phyloP scores from a whole-genome alignment of 345 rosid genomes.

The Physaria fendleri region DNA sequence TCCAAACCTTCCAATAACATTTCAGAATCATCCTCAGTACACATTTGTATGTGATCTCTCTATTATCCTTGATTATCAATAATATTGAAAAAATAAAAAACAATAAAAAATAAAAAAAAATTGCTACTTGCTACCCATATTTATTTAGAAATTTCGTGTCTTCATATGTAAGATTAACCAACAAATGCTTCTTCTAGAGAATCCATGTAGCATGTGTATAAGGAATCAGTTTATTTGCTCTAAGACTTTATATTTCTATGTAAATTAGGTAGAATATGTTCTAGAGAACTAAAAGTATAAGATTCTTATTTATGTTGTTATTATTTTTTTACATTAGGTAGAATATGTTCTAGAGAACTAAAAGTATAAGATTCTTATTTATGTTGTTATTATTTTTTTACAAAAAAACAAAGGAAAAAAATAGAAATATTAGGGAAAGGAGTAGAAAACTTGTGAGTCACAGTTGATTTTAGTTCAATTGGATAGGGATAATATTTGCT shows the following conservation, averaged over 20 bases:
- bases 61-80: constrained; percentile 15
- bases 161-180: not conserved
- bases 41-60: not conserved
- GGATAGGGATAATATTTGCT: constrained; percentile 18
- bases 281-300: constrained; percentile 10
- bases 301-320: not conserved
- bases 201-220: too few species aligned
- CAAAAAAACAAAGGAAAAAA: not conserved
- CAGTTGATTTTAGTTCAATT: constrained; percentile 21
- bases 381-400: not conserved
- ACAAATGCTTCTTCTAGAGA: too few species aligned
- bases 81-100: not conserved
- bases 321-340: not conserved
- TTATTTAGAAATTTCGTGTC: not conserved
- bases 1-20: constrained; percentile 33
- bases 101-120: not conserved
- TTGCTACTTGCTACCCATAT: too few species aligned
- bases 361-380: constrained; percentile 3
- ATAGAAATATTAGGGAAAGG: not conserved
- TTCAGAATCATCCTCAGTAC: constrained; percentile 21
- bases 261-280: not conserved
- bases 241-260: too few species aligned
- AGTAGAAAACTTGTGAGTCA: constrained; percentile 29
- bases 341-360: constrained; percentile 13
- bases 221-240: too few species aligned